These are phyloP conservation scores for Rhodotorula sp. DNA, from an alignment of 1,284 basidiomycete species.

Conservation along the genomic window DNA sequence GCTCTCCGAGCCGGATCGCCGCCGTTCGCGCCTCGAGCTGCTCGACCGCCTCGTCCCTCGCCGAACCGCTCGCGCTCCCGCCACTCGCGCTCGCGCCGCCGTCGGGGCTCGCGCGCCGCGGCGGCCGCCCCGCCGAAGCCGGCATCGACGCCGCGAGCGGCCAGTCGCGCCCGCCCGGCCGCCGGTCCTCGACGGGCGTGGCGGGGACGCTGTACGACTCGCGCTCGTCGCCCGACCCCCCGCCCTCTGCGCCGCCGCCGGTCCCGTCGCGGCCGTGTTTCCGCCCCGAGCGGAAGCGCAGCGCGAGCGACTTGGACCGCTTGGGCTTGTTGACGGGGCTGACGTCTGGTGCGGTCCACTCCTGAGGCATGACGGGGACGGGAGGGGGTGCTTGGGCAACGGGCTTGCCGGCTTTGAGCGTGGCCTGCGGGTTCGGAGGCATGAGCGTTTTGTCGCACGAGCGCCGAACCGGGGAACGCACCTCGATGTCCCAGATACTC, in stretches of 20 bases:
- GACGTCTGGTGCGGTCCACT: conserved; percentile 7
- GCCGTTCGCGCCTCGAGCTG: conserved; percentile 12
- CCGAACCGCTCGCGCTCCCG: neutral
- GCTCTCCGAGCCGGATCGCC: conserved; percentile 27
- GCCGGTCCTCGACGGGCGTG: conserved; percentile 20
- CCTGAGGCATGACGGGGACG: conserved; percentile 32
- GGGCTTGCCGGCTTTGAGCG: conserved; percentile 39
- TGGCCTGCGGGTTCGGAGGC: conserved; percentile 20
- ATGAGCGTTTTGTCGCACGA: too few species aligned
- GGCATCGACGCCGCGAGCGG: conserved; percentile 12
- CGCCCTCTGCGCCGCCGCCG: conserved; percentile 6
- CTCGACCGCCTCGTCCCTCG: conserved; percentile 1
- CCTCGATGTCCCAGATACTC: conserved; percentile 44
- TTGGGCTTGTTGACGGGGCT: conserved; percentile 33
- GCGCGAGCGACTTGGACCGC: conserved; percentile 40
- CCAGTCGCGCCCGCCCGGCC: conserved; percentile 12
- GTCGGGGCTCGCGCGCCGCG: too few species aligned
- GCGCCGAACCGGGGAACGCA: conserved; percentile 1
- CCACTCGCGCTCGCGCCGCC: neutral
- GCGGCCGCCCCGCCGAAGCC: neutral
- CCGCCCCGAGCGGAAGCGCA: conserved; percentile 35
- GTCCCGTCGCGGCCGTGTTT: conserved; percentile 31
- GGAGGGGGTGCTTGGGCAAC: conserved; percentile 34
- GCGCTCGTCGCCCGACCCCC: conserved; percentile 7
- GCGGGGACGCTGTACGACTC: conserved; percentile 16